Base-by-base conservation (phyloP, 805 yeast genomes). In the Torulaspora franciscae region DNA sequence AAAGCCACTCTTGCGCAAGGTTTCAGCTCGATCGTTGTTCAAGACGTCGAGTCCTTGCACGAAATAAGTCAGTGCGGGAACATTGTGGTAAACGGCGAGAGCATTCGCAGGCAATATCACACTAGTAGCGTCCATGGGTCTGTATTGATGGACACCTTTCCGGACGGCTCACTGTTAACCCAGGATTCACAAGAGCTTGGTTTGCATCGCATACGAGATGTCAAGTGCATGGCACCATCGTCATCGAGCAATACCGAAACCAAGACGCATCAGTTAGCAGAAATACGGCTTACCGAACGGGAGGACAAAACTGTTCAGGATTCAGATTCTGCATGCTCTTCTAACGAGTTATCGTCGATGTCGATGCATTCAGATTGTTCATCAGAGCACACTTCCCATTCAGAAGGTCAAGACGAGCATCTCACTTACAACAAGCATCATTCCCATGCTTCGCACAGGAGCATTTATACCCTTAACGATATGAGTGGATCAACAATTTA, bases 1-100 rank as follows among this genome's bases (percentile, higher is more conserved):
- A 51, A 49, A 29, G 51, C 55, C 33, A 50, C 44, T 5, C 38
- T 54, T 19, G 54, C 57, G 3, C 58, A 53, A 19, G 59, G 59
- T 2, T 54, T 54, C 37, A 47, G 46, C 26, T 52, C 58, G 7
- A 46, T 55, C 19, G 26, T 45, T 8, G 19, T 40, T 25, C 45
- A 32, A 23, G 36, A 29, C 27, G 27, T 45, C 23, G 40, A 43
- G 32, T 37, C 34, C n/a, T 26, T 46, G 23, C 48, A 45, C 19
- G 54, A 51, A 9, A 38, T 50, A 7, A 50, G 48, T 15, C 58
- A 52, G 37, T 57, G 62, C 44, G 67, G 67, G 13, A 61, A 59
- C 33, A 49, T 61, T 25, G 49, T 62, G 7, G 52, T 56, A 8
- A 48, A 44, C 13, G 50, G 52, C 5, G 46, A 36, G 1, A 30